These are phyloP conservation scores for Priceomyces melissophilus DNA, from an alignment of 805 yeast genomes.

Conservation along the genomic window DNA sequence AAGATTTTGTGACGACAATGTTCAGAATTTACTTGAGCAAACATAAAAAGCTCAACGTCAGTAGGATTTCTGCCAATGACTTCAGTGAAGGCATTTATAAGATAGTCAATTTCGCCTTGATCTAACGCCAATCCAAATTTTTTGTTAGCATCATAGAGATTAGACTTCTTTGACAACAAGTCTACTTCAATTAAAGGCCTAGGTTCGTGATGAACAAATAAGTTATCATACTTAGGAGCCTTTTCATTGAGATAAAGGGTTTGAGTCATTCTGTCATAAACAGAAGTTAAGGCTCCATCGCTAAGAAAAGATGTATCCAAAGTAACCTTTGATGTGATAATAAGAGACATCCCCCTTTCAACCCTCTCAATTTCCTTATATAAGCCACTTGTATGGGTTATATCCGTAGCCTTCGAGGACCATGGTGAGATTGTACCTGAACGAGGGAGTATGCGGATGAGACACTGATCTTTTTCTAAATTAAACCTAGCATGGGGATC, in stretches of 20 bases:
- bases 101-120: constrained; percentile 86
- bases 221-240: constrained; percentile 64
- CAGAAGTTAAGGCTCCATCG: constrained; percentile 58
- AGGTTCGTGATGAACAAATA: constrained; percentile 76
- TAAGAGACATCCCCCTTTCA: constrained; percentile 83
- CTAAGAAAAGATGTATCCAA: constrained; percentile 49
- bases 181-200: constrained; percentile 79
- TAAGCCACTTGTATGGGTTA: constrained; percentile 84
- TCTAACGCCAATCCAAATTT: constrained; percentile 92
- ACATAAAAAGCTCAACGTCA: constrained; percentile 97
- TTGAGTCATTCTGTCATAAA: constrained; percentile 96
- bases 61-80: constrained; percentile 86
- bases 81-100: constrained; percentile 75
- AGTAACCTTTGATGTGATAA: constrained; percentile 69
- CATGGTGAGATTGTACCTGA: constrained; percentile 97
- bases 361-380: constrained; percentile 68
- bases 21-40: constrained; percentile 98
- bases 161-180: constrained; percentile 51
- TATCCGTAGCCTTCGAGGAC: constrained; percentile 98
- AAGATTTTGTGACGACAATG: constrained; percentile 99
- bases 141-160: constrained; percentile 72
- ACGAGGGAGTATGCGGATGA: constrained; percentile 82
- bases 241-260: constrained; percentile 49
- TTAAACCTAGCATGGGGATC: constrained; percentile 10
- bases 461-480: constrained; percentile 44